A percentile compares a stretch with the other conserved stretches of the same genome.
phyloP scores from a whole-genome alignment of 192 early-diverging fungal genomes.

The Coemansia sp. region DNA sequence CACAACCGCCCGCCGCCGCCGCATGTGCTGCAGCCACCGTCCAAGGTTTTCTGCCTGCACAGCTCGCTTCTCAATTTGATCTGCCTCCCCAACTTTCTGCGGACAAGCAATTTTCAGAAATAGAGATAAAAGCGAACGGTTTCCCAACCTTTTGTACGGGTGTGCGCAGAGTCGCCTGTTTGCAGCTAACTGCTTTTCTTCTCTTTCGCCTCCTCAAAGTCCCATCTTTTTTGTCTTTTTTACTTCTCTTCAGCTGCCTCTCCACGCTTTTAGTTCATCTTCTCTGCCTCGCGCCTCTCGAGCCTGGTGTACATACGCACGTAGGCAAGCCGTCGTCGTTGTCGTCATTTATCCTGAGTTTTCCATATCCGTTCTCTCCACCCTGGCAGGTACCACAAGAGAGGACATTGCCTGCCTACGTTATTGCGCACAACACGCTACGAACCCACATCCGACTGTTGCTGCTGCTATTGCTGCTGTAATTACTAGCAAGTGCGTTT shows the following conservation, averaged over 20 bases:
- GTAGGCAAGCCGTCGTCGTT: background rate
- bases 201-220: constrained; percentile 4
- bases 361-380: too few relatives aligned
- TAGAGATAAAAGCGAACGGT: background rate
- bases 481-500: background rate
- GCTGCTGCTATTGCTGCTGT: background rate
- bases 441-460: background rate
- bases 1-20: background rate
- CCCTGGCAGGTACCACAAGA: background rate
- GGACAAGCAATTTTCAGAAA: background rate
- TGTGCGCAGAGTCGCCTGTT: constrained; percentile 1
- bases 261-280: background rate
- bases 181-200: background rate
- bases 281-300: background rate
- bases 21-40: too few relatives aligned
- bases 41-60: background rate
- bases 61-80: background rate
- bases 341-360: too few relatives aligned
- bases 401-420: background rate
- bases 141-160: background rate
- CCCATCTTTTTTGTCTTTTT: background rate
- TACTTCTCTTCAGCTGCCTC: background rate
- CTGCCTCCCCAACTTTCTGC: constrained; percentile 1
- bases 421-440: background rate
- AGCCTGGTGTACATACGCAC: background rate